These are phyloP conservation scores for Thermothelomyces thermophilus DNA, from an alignment of 2,329 filamentous ascomycete genomes.

Conservation along the genomic window DNA sequence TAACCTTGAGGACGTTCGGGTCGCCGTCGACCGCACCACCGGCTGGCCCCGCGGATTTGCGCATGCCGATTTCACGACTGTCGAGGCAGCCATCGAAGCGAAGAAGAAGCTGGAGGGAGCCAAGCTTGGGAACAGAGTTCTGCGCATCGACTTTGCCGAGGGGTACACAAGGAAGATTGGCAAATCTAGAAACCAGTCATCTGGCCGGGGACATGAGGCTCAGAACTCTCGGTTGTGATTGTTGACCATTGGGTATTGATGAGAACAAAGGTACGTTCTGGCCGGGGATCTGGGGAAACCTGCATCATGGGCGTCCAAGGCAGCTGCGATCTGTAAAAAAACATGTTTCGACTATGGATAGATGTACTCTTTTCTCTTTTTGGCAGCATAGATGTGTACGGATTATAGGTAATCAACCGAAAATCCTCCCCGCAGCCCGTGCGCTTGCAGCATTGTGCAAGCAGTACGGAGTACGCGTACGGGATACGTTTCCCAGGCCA, in stretches of 20 bases:
- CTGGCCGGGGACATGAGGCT: background rate
- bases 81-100: slow-evolving; percentile 58
- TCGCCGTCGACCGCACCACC: slow-evolving; percentile 74
- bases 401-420: background rate
- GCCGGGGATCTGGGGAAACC: background rate
- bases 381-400: background rate
- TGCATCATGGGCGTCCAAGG: background rate
- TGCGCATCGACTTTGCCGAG: slow-evolving; percentile 59
- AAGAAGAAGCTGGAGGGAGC: slow-evolving; percentile 48
- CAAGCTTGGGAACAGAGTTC: slow-evolving; percentile 56
- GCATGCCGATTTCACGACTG: slow-evolving; percentile 70
- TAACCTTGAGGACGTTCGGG: slow-evolving; percentile 68
- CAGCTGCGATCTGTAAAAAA: slow-evolving; percentile 1
- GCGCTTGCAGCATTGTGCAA: no score
- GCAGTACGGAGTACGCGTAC: no score
- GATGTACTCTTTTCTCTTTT: background rate
- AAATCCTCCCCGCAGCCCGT: background rate
- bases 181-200: background rate
- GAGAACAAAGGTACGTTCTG: background rate
- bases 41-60: slow-evolving; percentile 79
- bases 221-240: no score
- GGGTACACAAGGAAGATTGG: slow-evolving; percentile 8
- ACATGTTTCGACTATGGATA: background rate
- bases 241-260: no score
- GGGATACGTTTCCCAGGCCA: no score